These are phyloP conservation scores for Monotropa hypopitys DNA, from an alignment of 179 eudicot species.

Conservation along the genomic window DNA sequence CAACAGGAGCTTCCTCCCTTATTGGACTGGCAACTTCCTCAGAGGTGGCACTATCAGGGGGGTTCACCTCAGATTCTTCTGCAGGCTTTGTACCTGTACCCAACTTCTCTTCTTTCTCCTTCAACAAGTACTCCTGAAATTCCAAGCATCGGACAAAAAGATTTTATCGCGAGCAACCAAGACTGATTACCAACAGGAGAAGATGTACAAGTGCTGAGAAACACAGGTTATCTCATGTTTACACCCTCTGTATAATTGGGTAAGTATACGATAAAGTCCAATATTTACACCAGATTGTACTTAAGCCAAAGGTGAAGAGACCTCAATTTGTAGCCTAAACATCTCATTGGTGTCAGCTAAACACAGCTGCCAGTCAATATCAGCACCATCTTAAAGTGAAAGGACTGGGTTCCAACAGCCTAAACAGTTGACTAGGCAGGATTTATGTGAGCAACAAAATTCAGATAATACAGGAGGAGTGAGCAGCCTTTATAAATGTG, in stretches of 20 bases:
- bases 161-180: background rate
- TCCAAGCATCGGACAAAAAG: background rate
- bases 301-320: background rate
- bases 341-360: background rate
- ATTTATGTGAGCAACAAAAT: background rate
- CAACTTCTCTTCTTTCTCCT: constrained; percentile 31
- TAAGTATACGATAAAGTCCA: background rate
- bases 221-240: background rate
- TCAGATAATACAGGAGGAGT: background rate
- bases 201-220: background rate
- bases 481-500: background rate
- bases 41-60: constrained; percentile 18
- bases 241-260: background rate
- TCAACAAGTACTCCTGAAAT: constrained; percentile 52
- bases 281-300: background rate
- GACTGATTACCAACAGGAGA: background rate
- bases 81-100: constrained; percentile 26
- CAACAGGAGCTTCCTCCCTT: constrained; percentile 23
- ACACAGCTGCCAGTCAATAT: background rate
- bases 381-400: background rate
- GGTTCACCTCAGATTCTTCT: constrained; percentile 36
- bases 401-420: background rate
- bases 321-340: background rate
- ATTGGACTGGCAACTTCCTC: constrained; percentile 34
- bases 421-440: background rate